phyloP scores from a whole-genome alignment of 495 filamentous ascomycete genomes.

The Penicillium dipodomyicola region DNA sequence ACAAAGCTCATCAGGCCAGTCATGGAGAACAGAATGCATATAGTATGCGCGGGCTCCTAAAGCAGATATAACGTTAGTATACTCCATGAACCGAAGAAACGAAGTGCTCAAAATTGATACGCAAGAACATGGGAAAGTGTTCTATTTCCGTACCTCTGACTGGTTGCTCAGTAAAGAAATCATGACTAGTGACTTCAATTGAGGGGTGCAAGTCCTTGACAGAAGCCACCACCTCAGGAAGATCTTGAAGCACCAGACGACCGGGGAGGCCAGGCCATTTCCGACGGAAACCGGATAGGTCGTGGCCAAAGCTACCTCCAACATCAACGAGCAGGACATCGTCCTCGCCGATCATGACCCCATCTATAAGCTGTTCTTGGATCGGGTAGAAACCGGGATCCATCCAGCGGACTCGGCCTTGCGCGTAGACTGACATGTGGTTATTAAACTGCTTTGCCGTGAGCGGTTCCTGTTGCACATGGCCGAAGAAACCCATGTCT shows the following conservation, averaged over 20 bases:
- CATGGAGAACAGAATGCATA: conserved; percentile 44
- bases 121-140: neutral
- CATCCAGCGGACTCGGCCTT: conserved; percentile 39
- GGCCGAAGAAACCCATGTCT: conserved; percentile 6
- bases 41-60: conserved; percentile 39
- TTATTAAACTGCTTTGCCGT: conserved; percentile 32
- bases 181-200: conserved; percentile 38
- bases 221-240: conserved; percentile 36
- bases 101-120: neutral
- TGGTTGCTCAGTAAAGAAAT: conserved; percentile 52
- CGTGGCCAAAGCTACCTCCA: conserved; percentile 56
- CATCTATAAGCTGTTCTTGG: conserved; percentile 29
- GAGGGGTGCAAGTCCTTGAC: conserved; percentile 22
- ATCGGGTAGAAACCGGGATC: conserved; percentile 43
- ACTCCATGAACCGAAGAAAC: neutral
- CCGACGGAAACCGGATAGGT: conserved; percentile 47
- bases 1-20: conserved; percentile 44
- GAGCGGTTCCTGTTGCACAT: conserved; percentile 4
- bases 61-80: conserved; percentile 14
- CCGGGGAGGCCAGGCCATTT: conserved; percentile 40
- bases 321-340: conserved; percentile 48
- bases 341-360: conserved; percentile 8
- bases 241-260: conserved; percentile 57
- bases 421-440: conserved; percentile 40
- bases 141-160: conserved; percentile 15